These are phyloP conservation scores for Mycena sanguinolenta DNA, from an alignment of 768 basidiomycete species.

Conservation along the genomic window DNA sequence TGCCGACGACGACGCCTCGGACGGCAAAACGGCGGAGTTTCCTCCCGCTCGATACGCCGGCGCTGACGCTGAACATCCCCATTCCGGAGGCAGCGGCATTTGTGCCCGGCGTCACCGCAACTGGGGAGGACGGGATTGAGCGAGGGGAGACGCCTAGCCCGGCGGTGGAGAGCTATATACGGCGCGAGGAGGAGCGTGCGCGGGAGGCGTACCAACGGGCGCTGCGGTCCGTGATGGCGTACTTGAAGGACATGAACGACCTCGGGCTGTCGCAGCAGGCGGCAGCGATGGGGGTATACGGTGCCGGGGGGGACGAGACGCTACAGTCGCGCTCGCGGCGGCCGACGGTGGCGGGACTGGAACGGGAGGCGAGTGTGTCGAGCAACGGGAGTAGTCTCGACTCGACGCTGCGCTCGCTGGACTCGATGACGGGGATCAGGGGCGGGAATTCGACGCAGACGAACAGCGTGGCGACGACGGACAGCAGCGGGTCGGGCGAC, in stretches of 20 bases:
- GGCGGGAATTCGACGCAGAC: conserved; percentile 75
- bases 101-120: conserved; percentile 62
- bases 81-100: conserved; percentile 76
- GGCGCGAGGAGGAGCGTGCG: conserved; percentile 78
- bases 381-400: conserved; percentile 60
- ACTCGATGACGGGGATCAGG: conserved; percentile 72
- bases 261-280: conserved; percentile 79
- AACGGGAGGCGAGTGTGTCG: conserved; percentile 69
- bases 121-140: conserved; percentile 45
- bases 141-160: conserved; percentile 57
- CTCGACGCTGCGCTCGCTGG: conserved; percentile 69
- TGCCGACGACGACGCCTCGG: conserved; percentile 60
- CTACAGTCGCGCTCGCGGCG: conserved; percentile 66
- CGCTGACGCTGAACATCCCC: conserved; percentile 65
- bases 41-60: conserved; percentile 83
- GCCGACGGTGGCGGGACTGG: conserved; percentile 74
- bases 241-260: conserved; percentile 96
- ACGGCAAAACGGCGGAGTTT: conserved; percentile 87
- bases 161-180: conserved; percentile 56
- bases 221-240: conserved; percentile 93
- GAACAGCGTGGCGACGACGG: conserved; percentile 80
- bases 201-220: conserved; percentile 84
- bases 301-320: conserved; percentile 60
- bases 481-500: conserved; percentile 79
- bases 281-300: conserved; percentile 71